Evolutionary conservation across 2,329 filamentous ascomycete species (phyloP).

Genomic region (Tricladium varicosporioides): DNA sequence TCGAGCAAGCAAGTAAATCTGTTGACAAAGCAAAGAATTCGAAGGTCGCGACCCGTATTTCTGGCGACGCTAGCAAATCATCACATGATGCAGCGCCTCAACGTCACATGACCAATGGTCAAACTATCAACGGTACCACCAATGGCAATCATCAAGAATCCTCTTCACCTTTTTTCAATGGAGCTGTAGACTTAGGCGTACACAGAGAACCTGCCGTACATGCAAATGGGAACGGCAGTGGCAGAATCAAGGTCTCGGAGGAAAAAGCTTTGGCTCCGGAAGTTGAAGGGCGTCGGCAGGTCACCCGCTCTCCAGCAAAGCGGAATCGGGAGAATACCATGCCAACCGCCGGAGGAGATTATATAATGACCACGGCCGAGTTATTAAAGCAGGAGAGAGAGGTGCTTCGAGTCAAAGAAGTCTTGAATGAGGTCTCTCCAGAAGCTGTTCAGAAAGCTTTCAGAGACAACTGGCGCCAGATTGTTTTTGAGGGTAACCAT

Average conservation of each 20-base stretch:
- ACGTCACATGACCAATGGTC: neutral
- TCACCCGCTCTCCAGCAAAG: neutral
- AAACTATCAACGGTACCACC: neutral
- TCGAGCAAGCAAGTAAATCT: neutral
- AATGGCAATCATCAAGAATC: too few relatives aligned
- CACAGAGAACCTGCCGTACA: neutral
- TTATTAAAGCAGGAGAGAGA: slow-evolving; percentile 18
- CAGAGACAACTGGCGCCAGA: slow-evolving; percentile 10
- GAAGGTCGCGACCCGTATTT: neutral
- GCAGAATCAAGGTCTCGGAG: too few relatives aligned
- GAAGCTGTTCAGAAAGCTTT: slow-evolving; percentile 24
- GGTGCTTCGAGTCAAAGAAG: slow-evolving; percentile 18
- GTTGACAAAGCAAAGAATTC: neutral
- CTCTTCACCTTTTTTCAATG: neutral
- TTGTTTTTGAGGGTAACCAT: slow-evolving; percentile 22
- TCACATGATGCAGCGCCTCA: neutral
- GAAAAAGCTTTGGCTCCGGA: too few relatives aligned
- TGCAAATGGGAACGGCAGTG: too few relatives aligned
- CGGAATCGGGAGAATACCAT: neutral
- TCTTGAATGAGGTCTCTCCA: slow-evolving; percentile 20
- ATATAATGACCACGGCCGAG: neutral
- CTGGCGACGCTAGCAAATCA: neutral
- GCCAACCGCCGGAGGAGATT: neutral
- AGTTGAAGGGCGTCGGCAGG: too few relatives aligned
- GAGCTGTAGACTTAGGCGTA: neutral